Base-by-base conservation (phyloP, 495 filamentous ascomycete genomes). In the Neurospora sp. region DNA sequence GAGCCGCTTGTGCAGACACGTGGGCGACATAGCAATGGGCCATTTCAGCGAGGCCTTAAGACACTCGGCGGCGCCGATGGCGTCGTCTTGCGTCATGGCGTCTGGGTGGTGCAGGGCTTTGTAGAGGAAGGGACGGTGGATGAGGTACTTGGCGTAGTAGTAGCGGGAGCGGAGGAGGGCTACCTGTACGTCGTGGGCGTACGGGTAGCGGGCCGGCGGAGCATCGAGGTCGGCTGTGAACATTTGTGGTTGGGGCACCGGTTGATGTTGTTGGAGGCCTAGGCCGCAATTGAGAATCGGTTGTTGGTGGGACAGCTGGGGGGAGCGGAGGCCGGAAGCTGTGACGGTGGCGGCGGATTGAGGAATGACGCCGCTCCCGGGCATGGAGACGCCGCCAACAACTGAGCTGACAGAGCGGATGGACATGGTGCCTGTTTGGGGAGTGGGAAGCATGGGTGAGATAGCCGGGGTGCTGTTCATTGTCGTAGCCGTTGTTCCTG, bases 71-170 rank as follows among this genome's bases (percentile, higher is more conserved):
- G 82, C 84, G 62, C 84, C 86, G 19, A 83, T 74, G 8, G 82
- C 82, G 77, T 90, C 88, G 37, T 87, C 84, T 24, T 84, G 77
- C 9, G 83, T 86, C 80, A 89, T 83, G 69, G 83, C 77, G 45
- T 88, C 83, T 2, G 88, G 86, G 73, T 84, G 84, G 77, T 89
- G 87, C 38, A 90, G 78, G 2, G 87, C 88, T 75, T 90, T 90
- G 83, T 88, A 90, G 43, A 90, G 74, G 73, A 88, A 90, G 13
- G 88, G 88, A 17, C 87, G 84, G 74, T 89, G 83, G 72, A 89
- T 84, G 70, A 90, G 82, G 78, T 86, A 89, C 66, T 86, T 86
- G 15, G 86, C 83, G 78, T 89, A 88, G 79, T 89, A 89, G 80
- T 88, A 90, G 40, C 86, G 82, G 5, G 88, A 86, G 62, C 88